phyloP scores from a whole-genome alignment of 352 stramenopile species.

The Aphanomyces euteiches region DNA sequence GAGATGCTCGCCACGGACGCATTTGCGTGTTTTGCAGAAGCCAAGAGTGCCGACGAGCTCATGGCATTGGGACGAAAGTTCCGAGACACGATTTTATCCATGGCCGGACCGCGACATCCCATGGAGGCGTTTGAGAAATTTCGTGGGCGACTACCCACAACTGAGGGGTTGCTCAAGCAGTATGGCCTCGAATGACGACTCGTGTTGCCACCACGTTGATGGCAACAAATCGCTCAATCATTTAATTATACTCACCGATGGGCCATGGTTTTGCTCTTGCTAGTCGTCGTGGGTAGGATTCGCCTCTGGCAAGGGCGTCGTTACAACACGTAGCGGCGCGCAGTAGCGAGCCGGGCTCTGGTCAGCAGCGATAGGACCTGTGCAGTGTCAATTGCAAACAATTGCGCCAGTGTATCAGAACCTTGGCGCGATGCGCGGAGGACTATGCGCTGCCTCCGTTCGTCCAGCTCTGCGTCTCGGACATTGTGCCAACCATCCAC shows the following conservation, averaged over 20 bases:
- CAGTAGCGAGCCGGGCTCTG: too few relatives aligned
- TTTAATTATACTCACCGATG: too few relatives aligned
- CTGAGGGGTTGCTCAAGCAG: conserved; percentile 92
- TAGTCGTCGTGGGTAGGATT: too few relatives aligned
- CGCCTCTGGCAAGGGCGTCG: too few relatives aligned
- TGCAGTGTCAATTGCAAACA: not conserved
- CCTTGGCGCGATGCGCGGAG: conserved; percentile 49
- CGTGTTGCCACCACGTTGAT: too few relatives aligned
- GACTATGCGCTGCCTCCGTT: conserved; percentile 63
- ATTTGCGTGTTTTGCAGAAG: conserved; percentile 96
- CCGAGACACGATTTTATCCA: conserved; percentile 89
- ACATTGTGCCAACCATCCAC: conserved; percentile 58
- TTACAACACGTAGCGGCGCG: too few relatives aligned
- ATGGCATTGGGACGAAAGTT: conserved; percentile 84
- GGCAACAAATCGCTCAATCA: too few relatives aligned
- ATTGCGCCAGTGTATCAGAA: too few relatives aligned
- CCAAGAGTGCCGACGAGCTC: conserved; percentile 47
- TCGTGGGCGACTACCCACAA: conserved; percentile 90
- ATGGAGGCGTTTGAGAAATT: conserved; percentile 94
- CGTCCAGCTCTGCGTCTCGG: conserved; percentile 48
- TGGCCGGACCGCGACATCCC: conserved; percentile 82
- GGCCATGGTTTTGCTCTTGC: too few relatives aligned
- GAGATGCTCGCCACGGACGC: conserved; percentile 97
- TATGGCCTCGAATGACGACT: conserved; percentile 46
- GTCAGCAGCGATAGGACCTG: too few relatives aligned